Evolutionary conservation across 2,329 filamentous ascomycete genomes (phyloP).

Genomic region (Colletotrichum liriopes): DNA sequence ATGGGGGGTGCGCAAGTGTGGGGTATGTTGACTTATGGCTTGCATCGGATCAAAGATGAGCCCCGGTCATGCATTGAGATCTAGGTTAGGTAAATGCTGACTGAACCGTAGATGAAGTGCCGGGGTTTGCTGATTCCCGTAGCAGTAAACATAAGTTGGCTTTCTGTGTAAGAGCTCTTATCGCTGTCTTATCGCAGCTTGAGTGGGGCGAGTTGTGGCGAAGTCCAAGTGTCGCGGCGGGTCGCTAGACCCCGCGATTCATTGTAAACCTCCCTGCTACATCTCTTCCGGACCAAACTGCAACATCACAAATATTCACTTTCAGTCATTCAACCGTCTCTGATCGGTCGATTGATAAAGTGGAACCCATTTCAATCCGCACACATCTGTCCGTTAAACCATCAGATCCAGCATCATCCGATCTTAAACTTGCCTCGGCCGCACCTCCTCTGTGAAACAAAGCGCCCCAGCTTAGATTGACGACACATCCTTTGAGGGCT

Average conservation of each 20-base stretch:
- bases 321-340: not conserved
- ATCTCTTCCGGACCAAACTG: not conserved
- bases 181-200: slow-evolving; percentile 26
- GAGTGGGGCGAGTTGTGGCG: slow-evolving; percentile 21
- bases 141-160: not conserved
- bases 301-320: not conserved
- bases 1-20: no score
- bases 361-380: not conserved
- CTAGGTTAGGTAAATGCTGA: slow-evolving; percentile 11
- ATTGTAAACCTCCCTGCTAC: not conserved
- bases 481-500: not conserved
- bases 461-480: not conserved
- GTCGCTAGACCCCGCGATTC: slow-evolving; percentile 16
- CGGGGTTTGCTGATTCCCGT: not conserved
- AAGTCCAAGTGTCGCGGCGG: not conserved
- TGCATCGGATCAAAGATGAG: not conserved
- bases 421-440: slow-evolving; percentile 29
- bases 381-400: not conserved
- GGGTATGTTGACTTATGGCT: not conserved
- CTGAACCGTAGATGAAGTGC: not conserved
- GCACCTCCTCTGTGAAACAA: slow-evolving; percentile 32
- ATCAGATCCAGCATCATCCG: not conserved
- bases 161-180: not conserved
- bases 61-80: not conserved
- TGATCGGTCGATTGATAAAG: no score